Base-by-base conservation (phyloP, 2,329 filamentous ascomycete species). In the Exophiala mesophila region DNA sequence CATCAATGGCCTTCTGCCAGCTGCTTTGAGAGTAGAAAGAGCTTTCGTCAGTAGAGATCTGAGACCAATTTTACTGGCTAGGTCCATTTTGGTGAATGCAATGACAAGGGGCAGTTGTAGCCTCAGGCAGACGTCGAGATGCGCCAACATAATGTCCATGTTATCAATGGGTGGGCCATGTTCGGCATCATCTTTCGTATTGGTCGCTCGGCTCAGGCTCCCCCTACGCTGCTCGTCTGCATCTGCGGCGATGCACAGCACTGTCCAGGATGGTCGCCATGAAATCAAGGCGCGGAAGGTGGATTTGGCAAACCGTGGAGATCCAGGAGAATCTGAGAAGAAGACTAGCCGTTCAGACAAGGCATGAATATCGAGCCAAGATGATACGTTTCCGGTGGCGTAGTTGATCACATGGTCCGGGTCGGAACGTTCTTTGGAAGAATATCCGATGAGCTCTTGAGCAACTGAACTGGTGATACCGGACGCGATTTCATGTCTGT, bases 391-490 rank as follows among this genome's bases (percentile, higher is more conserved):
- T 10, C 82, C 82, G 46, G 84, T 83, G 3, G 85, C 82, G 61
- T 94, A 97, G 60, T 95, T 97, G 37, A 72, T 62, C 15, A 53
- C 52, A 6, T 56, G 52, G 13, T 36, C 21, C 9, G 36, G 32
- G n/a, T 34, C 15, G 13, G 29, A 9, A 13, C 38, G 35, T 5
- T 45, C 31, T 18, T 59, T 59, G 3, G 71, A 59, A 3, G 71
- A 67, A 61, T 97, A 98, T 5, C 92, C 92, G 49, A 98, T 77
- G 7, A 98, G 72, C 62, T 97, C 92, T 58, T 96, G 90, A 0
- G 92, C 87, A 32, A 98, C 83, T 4, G 90, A 97, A 59, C 88
- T 96, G 1, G 92, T 98, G 50, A 95, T 75, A 1, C 92, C 92
- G 2, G 90, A 94, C 3, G 77, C 83, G 44, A 97, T 85, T 61